These are phyloP conservation scores for Phlegmacium glaucopus DNA, from an alignment of 768 basidiomycete species.

Conservation along the genomic window DNA sequence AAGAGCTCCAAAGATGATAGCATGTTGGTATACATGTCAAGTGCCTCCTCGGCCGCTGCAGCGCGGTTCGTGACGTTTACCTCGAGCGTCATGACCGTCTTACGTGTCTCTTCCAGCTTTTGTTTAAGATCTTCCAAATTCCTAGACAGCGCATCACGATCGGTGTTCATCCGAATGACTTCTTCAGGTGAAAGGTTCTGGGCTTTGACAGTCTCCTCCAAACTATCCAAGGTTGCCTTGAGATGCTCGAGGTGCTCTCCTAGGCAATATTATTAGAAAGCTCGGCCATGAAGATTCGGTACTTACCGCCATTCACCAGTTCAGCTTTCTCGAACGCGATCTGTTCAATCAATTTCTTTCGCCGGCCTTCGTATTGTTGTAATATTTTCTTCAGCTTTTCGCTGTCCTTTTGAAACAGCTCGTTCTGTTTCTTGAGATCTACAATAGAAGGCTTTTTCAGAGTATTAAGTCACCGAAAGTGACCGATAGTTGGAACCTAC, in stretches of 20 bases:
- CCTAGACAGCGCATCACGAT: conserved; percentile 74
- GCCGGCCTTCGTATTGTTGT: conserved; percentile 64
- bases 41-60: conserved; percentile 76
- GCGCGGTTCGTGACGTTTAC: conserved; percentile 78
- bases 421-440: conserved; percentile 59
- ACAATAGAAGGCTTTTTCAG: conserved; percentile 53
- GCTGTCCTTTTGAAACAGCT: conserved; percentile 65
- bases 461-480: conserved; percentile 1
- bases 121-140: conserved; percentile 74
- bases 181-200: conserved; percentile 94
- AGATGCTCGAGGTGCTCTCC: conserved; percentile 61
- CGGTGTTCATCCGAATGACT: conserved; percentile 85
- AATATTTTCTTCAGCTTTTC: conserved; percentile 78
- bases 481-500: conserved; percentile 30
- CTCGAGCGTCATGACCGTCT: conserved; percentile 74
- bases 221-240: conserved; percentile 57
- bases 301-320: conserved; percentile 50
- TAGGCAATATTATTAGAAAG: conserved; percentile 24
- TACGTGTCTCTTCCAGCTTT: conserved; percentile 72
- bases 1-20: conserved; percentile 75
- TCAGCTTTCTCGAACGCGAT: conserved; percentile 69
- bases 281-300: background rate
- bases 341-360: conserved; percentile 62
- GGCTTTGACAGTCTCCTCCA: conserved; percentile 65
- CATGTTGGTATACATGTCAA: conserved; percentile 75